These are phyloP conservation scores for Cinchona pubescens DNA, from an alignment of 257 asterid genomes.

Conservation along the genomic window DNA sequence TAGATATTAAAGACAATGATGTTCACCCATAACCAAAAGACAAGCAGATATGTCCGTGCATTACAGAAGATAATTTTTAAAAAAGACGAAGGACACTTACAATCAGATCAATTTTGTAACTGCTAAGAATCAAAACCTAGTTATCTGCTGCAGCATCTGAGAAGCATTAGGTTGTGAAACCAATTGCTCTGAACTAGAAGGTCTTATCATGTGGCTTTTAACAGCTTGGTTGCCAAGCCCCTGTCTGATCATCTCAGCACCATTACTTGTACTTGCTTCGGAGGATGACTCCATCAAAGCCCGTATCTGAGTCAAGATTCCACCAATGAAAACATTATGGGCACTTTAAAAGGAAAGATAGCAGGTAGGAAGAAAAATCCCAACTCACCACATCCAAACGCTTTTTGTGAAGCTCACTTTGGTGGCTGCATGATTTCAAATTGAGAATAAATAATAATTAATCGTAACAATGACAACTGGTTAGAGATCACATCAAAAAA, in stretches of 20 bases:
- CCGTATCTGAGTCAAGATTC: conserved; percentile 47
- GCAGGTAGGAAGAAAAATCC: conserved; percentile 7
- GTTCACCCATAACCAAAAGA: not conserved
- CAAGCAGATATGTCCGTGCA: not conserved
- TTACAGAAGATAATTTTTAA: not conserved
- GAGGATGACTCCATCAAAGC: conserved; percentile 56
- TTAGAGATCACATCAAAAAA: conserved; percentile 10
- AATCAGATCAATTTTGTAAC: not conserved
- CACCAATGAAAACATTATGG: conserved; percentile 6
- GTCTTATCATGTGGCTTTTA: conserved; percentile 50
- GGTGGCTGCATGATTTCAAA: conserved; percentile 59
- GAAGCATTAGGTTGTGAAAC: conserved; percentile 59
- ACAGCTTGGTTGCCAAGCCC: conserved; percentile 48
- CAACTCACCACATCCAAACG: conserved; percentile 77
- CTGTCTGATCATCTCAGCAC: conserved; percentile 55
- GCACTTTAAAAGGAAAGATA: conserved; percentile 5
- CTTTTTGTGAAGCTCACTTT: conserved; percentile 66
- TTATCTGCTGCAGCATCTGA: conserved; percentile 65
- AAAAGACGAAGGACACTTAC: not conserved
- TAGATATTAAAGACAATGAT: not conserved
- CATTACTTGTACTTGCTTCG: conserved; percentile 34
- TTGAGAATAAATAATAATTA: conserved; percentile 15
- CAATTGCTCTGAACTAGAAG: conserved; percentile 81
- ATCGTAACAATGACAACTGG: too few species aligned
- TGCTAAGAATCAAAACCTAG: conserved; percentile 44